These are phyloP conservation scores for Calophaca sinica DNA, from an alignment of 306 rosid genomes.

Conservation along the genomic window DNA sequence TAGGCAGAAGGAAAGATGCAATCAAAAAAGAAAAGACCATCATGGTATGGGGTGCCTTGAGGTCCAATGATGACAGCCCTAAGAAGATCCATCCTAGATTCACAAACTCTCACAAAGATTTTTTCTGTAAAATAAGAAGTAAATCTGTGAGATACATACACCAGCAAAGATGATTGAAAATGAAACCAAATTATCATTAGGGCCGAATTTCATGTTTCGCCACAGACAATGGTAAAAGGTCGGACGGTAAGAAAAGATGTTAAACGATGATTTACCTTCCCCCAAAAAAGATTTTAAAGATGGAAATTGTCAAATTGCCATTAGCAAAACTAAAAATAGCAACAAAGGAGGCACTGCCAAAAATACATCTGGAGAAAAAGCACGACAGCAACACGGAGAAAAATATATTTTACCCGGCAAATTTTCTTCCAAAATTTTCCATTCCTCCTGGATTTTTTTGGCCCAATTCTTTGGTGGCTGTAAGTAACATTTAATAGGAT, in stretches of 20 bases:
- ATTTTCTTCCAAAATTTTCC: constrained; percentile 77
- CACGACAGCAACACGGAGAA: not conserved
- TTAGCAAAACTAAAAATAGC: constrained; percentile 9
- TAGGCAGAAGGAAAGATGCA: constrained; percentile 68
- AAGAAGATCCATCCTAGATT: constrained; percentile 77
- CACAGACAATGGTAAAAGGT: constrained; percentile 10
- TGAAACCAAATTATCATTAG: constrained; percentile 11
- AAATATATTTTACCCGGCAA: constrained; percentile 67
- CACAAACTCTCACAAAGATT: constrained; percentile 78
- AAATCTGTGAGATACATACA: constrained; percentile 41
- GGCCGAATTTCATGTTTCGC: constrained; percentile 29
- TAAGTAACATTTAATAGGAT: constrained; percentile 18
- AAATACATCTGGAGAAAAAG: constrained; percentile 1
- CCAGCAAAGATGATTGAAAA: constrained; percentile 32
- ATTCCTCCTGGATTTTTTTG: constrained; percentile 79
- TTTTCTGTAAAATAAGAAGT: constrained; percentile 56
- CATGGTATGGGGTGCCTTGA: constrained; percentile 85
- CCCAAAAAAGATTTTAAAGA: not conserved
- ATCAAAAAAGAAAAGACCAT: constrained; percentile 85
- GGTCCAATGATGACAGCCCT: constrained; percentile 84
- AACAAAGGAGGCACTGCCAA: not conserved
- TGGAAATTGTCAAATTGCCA: not conserved
- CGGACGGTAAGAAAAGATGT: constrained; percentile 1
- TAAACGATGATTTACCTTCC: constrained; percentile 21
- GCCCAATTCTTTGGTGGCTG: constrained; percentile 78